phyloP scores from a whole-genome alignment of 768 basidiomycete genomes.

The Suillus luteus region DNA sequence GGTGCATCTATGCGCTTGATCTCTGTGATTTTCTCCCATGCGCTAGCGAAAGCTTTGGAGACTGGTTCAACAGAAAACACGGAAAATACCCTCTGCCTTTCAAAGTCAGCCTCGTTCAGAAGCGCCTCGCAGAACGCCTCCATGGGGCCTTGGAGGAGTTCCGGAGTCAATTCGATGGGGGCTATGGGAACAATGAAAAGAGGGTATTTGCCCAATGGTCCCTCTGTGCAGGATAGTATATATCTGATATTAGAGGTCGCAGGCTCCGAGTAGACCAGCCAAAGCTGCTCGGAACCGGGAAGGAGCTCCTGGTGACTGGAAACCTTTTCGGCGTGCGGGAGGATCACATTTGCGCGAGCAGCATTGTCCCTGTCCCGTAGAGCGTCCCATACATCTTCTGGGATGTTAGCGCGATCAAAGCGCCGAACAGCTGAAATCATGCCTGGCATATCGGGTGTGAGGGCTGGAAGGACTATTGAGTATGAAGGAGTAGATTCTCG shows the following conservation, averaged over 20 bases:
- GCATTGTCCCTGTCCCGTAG: constrained; percentile 29
- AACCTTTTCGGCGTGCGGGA: constrained; percentile 51
- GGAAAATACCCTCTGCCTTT: constrained; percentile 56
- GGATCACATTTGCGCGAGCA: constrained; percentile 46
- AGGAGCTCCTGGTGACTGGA: constrained; percentile 31
- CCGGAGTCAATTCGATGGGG: constrained; percentile 24
- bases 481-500: constrained; percentile 12
- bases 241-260: constrained; percentile 40
- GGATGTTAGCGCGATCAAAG: constrained; percentile 25
- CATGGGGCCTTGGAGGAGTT: constrained; percentile 39
- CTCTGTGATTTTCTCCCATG: constrained; percentile 47
- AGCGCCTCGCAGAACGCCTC: constrained; percentile 40
- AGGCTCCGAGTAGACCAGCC: constrained; percentile 49
- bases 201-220: constrained; percentile 48
- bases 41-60: constrained; percentile 43
- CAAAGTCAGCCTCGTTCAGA: constrained; percentile 24
- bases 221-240: constrained; percentile 49
- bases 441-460: constrained; percentile 21
- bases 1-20: constrained; percentile 41
- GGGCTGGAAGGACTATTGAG: constrained; percentile 11
- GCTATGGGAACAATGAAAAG: constrained; percentile 49
- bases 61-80: constrained; percentile 54
- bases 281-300: constrained; percentile 37
- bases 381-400: constrained; percentile 29
- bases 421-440: constrained; percentile 3